A percentile compares a stretch with the other conserved stretches of the same genome.
Conservation (phyloP, 164 flowering plant species). For the Berberis vulgaris region DNA sequence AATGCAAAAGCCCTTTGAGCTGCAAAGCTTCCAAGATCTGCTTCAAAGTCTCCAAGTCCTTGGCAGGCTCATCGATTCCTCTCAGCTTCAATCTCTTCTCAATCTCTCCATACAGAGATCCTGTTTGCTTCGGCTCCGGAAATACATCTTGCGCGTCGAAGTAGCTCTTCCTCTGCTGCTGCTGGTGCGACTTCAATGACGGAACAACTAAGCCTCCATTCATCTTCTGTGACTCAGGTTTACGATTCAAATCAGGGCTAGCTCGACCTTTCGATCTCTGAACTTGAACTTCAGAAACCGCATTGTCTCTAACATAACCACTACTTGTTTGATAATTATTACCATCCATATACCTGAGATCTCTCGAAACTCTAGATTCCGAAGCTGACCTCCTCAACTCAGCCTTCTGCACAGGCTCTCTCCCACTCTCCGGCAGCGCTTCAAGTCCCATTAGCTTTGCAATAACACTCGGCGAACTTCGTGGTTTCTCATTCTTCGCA, state of each 20-base stretch:
- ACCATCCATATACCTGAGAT: conserved; percentile 30
- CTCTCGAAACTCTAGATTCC: conserved; percentile 68
- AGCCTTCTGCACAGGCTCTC: conserved; percentile 29
- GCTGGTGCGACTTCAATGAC: conserved; percentile 21
- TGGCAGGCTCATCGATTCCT: conserved; percentile 69
- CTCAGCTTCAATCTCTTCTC: conserved; percentile 64
- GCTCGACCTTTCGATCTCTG: conserved; percentile 8
- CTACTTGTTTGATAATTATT: conserved; percentile 10
- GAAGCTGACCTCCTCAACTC: conserved; percentile 90
- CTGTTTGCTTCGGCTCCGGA: conserved; percentile 62
- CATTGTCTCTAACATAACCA: conserved; percentile 4
- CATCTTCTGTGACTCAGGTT: not conserved
- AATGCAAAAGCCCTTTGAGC: conserved; percentile 79
- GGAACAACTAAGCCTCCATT: conserved; percentile 15
- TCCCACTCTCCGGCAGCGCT: conserved; percentile 28
- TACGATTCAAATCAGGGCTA: not conserved
- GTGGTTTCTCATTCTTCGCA: conserved; percentile 27
- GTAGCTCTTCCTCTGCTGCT: conserved; percentile 51
- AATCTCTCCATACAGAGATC: conserved; percentile 55
- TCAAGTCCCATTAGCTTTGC: conserved; percentile 84
- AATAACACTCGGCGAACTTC: conserved; percentile 68
- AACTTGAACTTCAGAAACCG: conserved; percentile 3
- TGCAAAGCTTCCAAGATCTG: conserved; percentile 90
- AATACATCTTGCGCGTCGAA: conserved; percentile 73
- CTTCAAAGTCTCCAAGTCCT: conserved; percentile 78